These are phyloP conservation scores for Podospora appendiculata DNA, from an alignment of 495 filamentous ascomycete genomes.

Conservation along the genomic window DNA sequence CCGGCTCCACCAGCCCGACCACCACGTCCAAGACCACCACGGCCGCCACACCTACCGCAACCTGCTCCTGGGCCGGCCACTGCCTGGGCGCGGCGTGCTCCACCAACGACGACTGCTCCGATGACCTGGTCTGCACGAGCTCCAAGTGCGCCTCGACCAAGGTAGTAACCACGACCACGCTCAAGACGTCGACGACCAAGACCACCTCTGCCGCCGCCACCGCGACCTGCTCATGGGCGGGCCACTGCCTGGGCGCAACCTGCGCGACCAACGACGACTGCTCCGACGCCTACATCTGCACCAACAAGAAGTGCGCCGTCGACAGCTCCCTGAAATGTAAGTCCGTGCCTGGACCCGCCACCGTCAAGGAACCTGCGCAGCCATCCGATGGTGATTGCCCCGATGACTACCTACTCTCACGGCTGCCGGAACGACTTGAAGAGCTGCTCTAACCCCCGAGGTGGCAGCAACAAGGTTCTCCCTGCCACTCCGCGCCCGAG, in stretches of 20 bases:
- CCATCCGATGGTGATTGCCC: too few species aligned
- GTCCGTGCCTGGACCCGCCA: too few species aligned
- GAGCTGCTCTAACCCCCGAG: too few species aligned
- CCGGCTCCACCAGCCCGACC: background rate
- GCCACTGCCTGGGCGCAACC: constrained; percentile 4
- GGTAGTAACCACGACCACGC: background rate
- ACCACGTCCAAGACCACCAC: background rate
- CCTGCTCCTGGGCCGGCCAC: constrained; percentile 2
- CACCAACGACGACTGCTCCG: background rate
- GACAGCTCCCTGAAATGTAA: too few species aligned
- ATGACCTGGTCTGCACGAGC: background rate
- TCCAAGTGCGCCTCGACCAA: background rate
- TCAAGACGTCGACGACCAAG: background rate
- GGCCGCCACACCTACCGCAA: background rate
- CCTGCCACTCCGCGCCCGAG: too few species aligned
- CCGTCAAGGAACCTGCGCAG: too few species aligned
- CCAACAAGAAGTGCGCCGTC: too few species aligned
- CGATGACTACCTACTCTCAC: too few species aligned
- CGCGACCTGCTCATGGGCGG: background rate
- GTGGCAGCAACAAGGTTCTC: too few species aligned
- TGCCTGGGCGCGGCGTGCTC: constrained; percentile 2
- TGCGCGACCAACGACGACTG: background rate
- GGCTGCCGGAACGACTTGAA: too few species aligned
- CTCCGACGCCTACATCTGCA: too few species aligned
- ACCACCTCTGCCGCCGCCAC: background rate